Evolutionary conservation across 306 rosid genomes (phyloP).

Genomic region (Fragaria vesca): DNA sequence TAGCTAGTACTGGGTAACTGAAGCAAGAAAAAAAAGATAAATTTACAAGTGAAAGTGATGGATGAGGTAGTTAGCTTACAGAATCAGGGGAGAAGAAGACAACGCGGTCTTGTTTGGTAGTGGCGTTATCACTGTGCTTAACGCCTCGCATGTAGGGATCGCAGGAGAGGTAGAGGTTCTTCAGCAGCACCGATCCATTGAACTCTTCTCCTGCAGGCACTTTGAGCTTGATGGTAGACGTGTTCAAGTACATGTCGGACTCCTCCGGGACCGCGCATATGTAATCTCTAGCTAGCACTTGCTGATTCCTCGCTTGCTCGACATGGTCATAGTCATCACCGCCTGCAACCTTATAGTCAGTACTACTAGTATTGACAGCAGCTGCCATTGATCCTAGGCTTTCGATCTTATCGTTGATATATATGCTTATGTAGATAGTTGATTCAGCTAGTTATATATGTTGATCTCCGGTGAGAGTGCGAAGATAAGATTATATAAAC

Average conservation of each 20-base stretch:
- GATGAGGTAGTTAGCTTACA: slow-evolving; percentile 23
- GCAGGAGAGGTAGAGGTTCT: slow-evolving; percentile 58
- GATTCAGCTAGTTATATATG: not conserved
- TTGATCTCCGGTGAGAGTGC: not conserved
- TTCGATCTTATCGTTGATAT: not conserved
- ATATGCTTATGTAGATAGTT: not conserved
- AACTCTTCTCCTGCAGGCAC: slow-evolving; percentile 28
- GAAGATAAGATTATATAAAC: not conserved
- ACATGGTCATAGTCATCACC: not conserved
- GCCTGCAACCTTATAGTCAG: not conserved
- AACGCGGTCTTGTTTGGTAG: not conserved
- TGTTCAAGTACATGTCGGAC: slow-evolving; percentile 18
- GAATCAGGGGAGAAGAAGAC: slow-evolving; percentile 37
- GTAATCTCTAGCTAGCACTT: slow-evolving; percentile 21
- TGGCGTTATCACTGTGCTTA: not conserved
- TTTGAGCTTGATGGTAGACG: slow-evolving; percentile 27
- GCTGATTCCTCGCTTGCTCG: slow-evolving; percentile 18
- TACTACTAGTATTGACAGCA: not conserved
- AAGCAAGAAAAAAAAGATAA: not conserved
- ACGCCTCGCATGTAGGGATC: slow-evolving; percentile 60
- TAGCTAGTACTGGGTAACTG: too few relatives aligned
- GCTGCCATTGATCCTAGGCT: not conserved
- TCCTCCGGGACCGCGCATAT: slow-evolving; percentile 10
- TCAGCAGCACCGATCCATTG: slow-evolving; percentile 41
- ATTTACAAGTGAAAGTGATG: not conserved